These are phyloP conservation scores for Saitoella complicata DNA, from an alignment of 805 yeast species.

Conservation along the genomic window DNA sequence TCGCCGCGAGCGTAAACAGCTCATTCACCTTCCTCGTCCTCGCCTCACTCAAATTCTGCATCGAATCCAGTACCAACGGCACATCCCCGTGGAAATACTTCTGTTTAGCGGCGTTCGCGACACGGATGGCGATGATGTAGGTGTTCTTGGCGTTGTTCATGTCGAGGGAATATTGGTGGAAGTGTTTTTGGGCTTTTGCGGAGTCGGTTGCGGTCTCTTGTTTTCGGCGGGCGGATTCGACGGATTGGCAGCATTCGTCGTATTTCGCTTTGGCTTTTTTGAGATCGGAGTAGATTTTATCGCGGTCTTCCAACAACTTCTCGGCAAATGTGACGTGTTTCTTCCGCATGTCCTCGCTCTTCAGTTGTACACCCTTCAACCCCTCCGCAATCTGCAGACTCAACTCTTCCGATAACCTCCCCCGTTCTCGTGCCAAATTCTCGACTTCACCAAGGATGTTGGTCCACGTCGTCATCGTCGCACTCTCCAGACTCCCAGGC, in stretches of 20 bases:
- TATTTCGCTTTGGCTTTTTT: constrained; percentile 56
- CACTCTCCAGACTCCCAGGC: constrained; percentile 87
- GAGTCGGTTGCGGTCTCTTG: constrained; percentile 39
- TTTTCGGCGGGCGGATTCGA: constrained; percentile 68
- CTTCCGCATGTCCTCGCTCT: constrained; percentile 37
- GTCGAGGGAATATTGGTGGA: constrained; percentile 23
- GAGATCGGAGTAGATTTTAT: constrained; percentile 37
- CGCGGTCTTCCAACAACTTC: constrained; percentile 34
- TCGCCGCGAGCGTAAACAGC: constrained; percentile 44
- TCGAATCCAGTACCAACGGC: constrained; percentile 70
- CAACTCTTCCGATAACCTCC: constrained; percentile 42
- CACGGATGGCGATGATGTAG: constrained; percentile 62
- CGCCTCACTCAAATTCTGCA: constrained; percentile 71
- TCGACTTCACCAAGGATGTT: constrained; percentile 77
- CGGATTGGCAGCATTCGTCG: constrained; percentile 60
- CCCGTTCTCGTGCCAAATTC: constrained; percentile 50
- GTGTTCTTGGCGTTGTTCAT: constrained; percentile 83
- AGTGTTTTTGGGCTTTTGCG: constrained; percentile 10
- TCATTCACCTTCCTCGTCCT: constrained; percentile 58
- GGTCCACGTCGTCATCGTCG: constrained; percentile 78
- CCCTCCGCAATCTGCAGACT: constrained; percentile 45
- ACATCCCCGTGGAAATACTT: constrained; percentile 84
- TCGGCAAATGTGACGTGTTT: constrained; percentile 41
- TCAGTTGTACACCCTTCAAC: constrained; percentile 35
- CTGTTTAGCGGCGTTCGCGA: constrained; percentile 82